A percentile compares a stretch with the other conserved stretches of the same genome.
phyloP scores from a whole-genome alignment of 371 early-diverging fungal species.

The Mucor circinelloides region DNA sequence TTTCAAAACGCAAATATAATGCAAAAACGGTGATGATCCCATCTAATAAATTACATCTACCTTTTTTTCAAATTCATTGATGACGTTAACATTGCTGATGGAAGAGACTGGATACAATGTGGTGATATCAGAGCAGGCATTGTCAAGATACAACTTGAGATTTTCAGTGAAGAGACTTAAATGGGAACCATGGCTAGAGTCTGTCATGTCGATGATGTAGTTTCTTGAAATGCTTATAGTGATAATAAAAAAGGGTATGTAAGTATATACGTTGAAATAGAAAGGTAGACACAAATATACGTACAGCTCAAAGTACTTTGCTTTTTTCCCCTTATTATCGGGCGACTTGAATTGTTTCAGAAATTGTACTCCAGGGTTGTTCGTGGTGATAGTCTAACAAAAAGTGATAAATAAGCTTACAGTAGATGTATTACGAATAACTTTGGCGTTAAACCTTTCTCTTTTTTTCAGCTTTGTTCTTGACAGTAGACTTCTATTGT shows the following conservation, averaged over 20 bases:
- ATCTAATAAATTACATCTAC: not conserved
- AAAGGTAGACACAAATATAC: slow-evolving; percentile 1
- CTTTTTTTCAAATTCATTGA: not conserved
- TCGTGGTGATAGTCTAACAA: slow-evolving; percentile 3
- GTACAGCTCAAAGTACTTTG: slow-evolving; percentile 14
- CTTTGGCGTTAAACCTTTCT: too few species aligned
- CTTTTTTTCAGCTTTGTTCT: too few species aligned
- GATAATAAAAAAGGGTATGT: slow-evolving; percentile 11
- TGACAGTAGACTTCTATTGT: slow-evolving; percentile 3
- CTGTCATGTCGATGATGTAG: slow-evolving; percentile 12
- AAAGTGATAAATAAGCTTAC: slow-evolving; percentile 9
- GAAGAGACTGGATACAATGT: too few species aligned
- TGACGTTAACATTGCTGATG: too few species aligned
- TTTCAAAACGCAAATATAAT: too few species aligned
- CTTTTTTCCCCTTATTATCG: slow-evolving; percentile 11
- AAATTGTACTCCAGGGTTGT: slow-evolving; percentile 6
- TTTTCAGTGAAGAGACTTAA: not conserved
- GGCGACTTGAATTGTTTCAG: not conserved
- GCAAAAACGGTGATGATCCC: not conserved
- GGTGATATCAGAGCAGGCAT: not conserved
- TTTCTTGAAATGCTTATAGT: slow-evolving; percentile 8
- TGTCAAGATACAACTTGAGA: not conserved
- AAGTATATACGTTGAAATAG: slow-evolving; percentile 11
- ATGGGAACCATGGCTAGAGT: slow-evolving; percentile 13
- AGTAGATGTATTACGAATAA: slow-evolving; percentile 1